Conservation (phyloP, 306 rosid species). For the Lagenaria siceraria region DNA sequence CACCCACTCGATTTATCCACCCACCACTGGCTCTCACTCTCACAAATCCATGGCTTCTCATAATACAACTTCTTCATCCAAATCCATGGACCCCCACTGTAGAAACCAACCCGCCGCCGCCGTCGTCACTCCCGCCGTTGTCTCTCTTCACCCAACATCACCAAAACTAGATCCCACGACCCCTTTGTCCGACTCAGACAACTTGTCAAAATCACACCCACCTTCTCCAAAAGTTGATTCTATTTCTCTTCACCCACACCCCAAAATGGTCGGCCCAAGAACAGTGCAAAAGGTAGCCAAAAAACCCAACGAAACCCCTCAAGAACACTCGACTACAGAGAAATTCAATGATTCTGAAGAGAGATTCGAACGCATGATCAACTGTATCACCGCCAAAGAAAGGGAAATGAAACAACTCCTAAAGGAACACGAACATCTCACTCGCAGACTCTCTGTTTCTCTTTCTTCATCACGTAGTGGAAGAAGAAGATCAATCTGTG, state of each 20-base stretch:
- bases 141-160: constrained; percentile 3
- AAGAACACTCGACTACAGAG: background rate
- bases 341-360: background rate
- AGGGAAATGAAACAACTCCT: constrained; percentile 13
- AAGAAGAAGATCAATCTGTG: constrained; percentile 45
- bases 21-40: background rate
- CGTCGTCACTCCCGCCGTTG: background rate
- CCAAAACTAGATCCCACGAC: constrained; percentile 31
- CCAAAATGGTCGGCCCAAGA: background rate
- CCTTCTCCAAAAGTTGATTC: too few species aligned
- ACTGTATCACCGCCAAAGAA: constrained; percentile 2
- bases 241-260: too few species aligned
- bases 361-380: background rate
- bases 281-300: background rate
- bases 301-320: constrained; percentile 7
- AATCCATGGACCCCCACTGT: constrained; percentile 16
- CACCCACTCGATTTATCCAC: background rate
- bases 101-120: constrained; percentile 16
- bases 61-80: constrained; percentile 29
- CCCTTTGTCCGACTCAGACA: constrained; percentile 20
- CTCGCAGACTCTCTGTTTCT: constrained; percentile 30
- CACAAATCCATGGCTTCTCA: constrained; percentile 28
- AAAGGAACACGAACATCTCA: constrained; percentile 1
- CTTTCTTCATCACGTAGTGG: constrained; percentile 18
- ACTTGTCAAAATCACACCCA: background rate